These are phyloP conservation scores for Teratosphaeria gauchensis DNA, from an alignment of 2,329 filamentous ascomycete species.

Conservation along the genomic window DNA sequence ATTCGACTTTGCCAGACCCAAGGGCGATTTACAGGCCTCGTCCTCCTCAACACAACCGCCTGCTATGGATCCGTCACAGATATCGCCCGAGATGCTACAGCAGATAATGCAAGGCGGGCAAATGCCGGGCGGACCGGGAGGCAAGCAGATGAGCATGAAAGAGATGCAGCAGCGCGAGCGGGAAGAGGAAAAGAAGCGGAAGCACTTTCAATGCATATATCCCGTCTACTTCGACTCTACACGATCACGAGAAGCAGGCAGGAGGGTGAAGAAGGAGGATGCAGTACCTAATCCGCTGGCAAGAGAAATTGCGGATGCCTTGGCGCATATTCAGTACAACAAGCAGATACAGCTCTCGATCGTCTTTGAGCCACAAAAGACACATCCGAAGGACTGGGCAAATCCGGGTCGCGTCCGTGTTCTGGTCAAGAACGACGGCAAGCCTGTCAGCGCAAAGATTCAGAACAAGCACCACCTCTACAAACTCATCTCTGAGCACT, in stretches of 20 bases:
- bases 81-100: constrained; percentile 16
- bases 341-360: constrained; percentile 46
- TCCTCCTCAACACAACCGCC: constrained; percentile 14
- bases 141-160: constrained; percentile 26
- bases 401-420: constrained; percentile 89
- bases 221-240: constrained; percentile 86
- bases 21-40: constrained; percentile 12
- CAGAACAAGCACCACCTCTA: constrained; percentile 84
- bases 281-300: constrained; percentile 82
- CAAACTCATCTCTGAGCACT: constrained; percentile 64
- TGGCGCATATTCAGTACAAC: constrained; percentile 47
- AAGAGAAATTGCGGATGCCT: constrained; percentile 80
- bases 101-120: constrained; percentile 9
- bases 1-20: constrained; percentile 35
- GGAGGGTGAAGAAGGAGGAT: constrained; percentile 61
- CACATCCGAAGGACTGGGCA: constrained; percentile 93
- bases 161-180: constrained; percentile 26
- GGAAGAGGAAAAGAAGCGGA: constrained; percentile 49
- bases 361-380: constrained; percentile 82
- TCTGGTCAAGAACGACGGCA: constrained; percentile 51
- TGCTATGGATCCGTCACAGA: constrained; percentile 11
- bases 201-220: constrained; percentile 81
- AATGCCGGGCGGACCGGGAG: constrained; percentile 12
- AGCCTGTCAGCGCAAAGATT: constrained; percentile 40
- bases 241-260: constrained; percentile 66